Evolutionary conservation across 2,329 filamentous ascomycete genomes (phyloP).

Genomic region (Botryotinia calthae): DNA sequence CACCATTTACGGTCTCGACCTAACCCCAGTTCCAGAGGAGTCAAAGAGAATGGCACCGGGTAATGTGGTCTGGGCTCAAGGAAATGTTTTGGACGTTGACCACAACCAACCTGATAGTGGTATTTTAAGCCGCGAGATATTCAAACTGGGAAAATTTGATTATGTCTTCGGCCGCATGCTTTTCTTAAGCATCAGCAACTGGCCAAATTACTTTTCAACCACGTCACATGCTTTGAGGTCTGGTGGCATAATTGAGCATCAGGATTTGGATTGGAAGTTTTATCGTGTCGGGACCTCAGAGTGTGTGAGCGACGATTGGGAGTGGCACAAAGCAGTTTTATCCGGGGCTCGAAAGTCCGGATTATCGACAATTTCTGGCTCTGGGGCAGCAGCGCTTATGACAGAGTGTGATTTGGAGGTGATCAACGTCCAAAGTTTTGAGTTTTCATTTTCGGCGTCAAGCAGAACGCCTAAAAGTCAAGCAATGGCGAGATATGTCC

Average conservation of each 20-base stretch:
- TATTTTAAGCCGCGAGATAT: conserved; percentile 10
- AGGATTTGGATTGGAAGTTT: conserved; percentile 20
- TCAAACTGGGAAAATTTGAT: conserved; percentile 2
- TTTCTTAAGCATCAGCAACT: conserved; percentile 16
- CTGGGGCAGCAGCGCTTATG: neutral
- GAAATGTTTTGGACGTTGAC: conserved; percentile 13
- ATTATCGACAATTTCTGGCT: conserved; percentile 4
- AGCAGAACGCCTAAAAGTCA: conserved; percentile 11
- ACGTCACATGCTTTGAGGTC: conserved; percentile 4
- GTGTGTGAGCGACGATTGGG: conserved; percentile 9
- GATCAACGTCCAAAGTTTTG: conserved; percentile 4
- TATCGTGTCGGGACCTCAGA: conserved; percentile 13
- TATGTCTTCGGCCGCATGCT: conserved; percentile 18
- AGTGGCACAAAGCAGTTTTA: conserved; percentile 13
- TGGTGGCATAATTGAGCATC: conserved; percentile 17
- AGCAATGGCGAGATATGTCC: conserved; percentile 17
- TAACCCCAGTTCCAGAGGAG: conserved; percentile 6
- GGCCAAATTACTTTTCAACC: conserved; percentile 14
- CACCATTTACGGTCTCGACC: conserved; percentile 15
- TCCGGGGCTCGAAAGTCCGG: conserved; percentile 1
- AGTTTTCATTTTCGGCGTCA: conserved; percentile 15
- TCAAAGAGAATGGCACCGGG: neutral
- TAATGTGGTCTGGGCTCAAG: conserved; percentile 13
- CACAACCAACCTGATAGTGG: neutral
- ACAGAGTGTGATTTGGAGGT: conserved; percentile 4